phyloP scores from a whole-genome alignment of 2,329 filamentous ascomycete species.

The Aureobasidium uvarum region DNA sequence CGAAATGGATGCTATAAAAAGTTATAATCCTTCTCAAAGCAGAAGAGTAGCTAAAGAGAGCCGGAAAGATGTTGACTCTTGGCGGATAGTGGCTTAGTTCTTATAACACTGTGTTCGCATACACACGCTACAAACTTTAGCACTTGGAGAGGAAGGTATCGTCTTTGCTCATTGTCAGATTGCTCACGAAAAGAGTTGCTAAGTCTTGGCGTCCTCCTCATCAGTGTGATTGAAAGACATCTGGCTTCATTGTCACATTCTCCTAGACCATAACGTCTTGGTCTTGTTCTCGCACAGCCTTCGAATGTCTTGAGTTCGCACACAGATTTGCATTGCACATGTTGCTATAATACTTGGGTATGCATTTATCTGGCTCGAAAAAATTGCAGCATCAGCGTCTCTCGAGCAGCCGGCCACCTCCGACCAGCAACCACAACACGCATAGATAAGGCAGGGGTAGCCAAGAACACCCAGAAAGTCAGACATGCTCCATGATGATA shows the following conservation, averaged over 20 bases:
- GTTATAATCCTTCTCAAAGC: too few species aligned
- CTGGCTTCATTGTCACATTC: neutral
- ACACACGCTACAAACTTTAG: too few species aligned
- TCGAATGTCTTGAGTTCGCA: too few species aligned
- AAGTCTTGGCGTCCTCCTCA: neutral
- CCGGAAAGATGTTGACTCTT: too few species aligned
- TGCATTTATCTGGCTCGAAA: neutral
- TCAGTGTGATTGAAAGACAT: neutral
- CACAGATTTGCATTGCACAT: neutral
- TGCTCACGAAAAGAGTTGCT: too few species aligned
- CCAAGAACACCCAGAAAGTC: neutral
- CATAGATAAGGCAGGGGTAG: conserved; percentile 1
- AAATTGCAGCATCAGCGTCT: too few species aligned
- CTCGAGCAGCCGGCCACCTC: conserved; percentile 4
- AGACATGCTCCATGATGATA: neutral
- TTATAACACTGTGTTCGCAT: too few species aligned
- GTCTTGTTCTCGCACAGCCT: neutral
- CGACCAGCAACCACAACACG: neutral
- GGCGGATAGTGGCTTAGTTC: too few species aligned
- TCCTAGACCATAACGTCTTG: neutral
- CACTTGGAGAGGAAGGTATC: too few species aligned
- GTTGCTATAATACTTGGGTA: neutral
- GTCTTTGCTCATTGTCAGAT: too few species aligned
- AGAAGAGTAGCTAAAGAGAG: too few species aligned
- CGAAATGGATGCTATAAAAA: too few species aligned